Evolutionary conservation across 768 basidiomycete genomes (phyloP).

Genomic region (Tulasnella sp.): DNA sequence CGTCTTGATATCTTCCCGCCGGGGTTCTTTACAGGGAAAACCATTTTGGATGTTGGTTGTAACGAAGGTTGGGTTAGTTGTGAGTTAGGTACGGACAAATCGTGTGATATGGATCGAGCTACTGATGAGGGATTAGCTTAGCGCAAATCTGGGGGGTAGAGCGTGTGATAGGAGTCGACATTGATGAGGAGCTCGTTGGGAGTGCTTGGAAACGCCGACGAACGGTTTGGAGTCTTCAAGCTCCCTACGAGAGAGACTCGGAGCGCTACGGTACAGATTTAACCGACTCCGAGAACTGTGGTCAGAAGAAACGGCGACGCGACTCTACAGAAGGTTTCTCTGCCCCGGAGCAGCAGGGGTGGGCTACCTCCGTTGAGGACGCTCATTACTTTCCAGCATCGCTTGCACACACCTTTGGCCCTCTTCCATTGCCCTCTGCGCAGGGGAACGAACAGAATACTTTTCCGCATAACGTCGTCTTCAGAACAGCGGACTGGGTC

Average conservation of each 20-base stretch:
- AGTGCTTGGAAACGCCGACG: constrained; percentile 63
- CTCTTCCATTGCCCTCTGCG: constrained; percentile 42
- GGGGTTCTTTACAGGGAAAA: constrained; percentile 39
- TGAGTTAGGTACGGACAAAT: constrained; percentile 52
- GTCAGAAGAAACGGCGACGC: too few species aligned
- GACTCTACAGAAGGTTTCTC: too few species aligned
- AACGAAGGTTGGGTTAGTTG: constrained; percentile 80
- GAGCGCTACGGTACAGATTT: too few species aligned
- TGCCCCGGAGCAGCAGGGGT: too few species aligned
- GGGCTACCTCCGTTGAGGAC: too few species aligned
- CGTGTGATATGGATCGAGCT: neutral
- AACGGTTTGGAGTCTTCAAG: constrained; percentile 56
- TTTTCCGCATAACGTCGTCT: constrained; percentile 73
- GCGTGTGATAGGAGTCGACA: constrained; percentile 74
- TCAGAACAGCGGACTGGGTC: constrained; percentile 67
- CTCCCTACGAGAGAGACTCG: neutral
- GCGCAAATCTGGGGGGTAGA: constrained; percentile 52
- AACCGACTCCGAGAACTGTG: too few species aligned
- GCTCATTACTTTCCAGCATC: constrained; percentile 60
- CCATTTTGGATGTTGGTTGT: constrained; percentile 73
- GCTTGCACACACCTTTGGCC: constrained; percentile 61
- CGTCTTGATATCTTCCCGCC: constrained; percentile 51
- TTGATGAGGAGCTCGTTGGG: constrained; percentile 62
- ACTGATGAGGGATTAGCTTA: constrained; percentile 22
- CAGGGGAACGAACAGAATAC: constrained; percentile 21